Evolutionary conservation across 106 monocot genomes (phyloP), one percentile per base, ranked within the genome.

Genomic region (Apostasia shenzhenica): DNA sequence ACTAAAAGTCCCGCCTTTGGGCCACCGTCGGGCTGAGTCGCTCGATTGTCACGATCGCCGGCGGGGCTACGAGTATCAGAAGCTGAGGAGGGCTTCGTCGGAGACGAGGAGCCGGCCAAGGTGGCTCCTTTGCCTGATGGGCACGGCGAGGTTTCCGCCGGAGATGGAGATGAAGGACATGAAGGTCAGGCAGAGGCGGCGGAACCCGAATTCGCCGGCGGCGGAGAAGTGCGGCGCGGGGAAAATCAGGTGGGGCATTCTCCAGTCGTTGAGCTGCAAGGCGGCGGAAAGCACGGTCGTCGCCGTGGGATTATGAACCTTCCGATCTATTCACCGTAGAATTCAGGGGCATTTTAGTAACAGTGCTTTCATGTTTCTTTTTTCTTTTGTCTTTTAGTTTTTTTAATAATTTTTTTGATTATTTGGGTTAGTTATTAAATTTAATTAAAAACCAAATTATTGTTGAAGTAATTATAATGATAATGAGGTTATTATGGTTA

Each of bases 141-240:
- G 81, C 61, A 52, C 67, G 53, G 74, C 66, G 77, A 57, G 74
- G 57, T 70, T 63, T 10, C 85, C 85, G 58, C 63, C 78, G 63
- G 75, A 41, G 61, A 85, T 78, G 74, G 78, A 80, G 65, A 70
- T 84, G 70, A 66, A 56, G 40, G 84, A 81, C 50, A 81, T 81
- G 48, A 73, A 67, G 61, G 77, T 11, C 41, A 71, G 84, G 45
- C 76, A 55, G 63, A 70, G 56, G 51, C 52, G 70, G 26, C 61
- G 38, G 58, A 8, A 0, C 69, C 14, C 55, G 63, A 3, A 41
- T 55, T 55, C 54, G 13, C 42, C 38, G 14, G 55, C 12, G 49
- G 6, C 57, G 26, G 75, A 54, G 8, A 11, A 26, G 57, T 39
- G 40, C 11, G 49, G 71, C 26, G 42, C 45, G 44, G 48, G 53